phyloP scores from a whole-genome alignment of 106 monocot species.

The Allium cepa region DNA sequence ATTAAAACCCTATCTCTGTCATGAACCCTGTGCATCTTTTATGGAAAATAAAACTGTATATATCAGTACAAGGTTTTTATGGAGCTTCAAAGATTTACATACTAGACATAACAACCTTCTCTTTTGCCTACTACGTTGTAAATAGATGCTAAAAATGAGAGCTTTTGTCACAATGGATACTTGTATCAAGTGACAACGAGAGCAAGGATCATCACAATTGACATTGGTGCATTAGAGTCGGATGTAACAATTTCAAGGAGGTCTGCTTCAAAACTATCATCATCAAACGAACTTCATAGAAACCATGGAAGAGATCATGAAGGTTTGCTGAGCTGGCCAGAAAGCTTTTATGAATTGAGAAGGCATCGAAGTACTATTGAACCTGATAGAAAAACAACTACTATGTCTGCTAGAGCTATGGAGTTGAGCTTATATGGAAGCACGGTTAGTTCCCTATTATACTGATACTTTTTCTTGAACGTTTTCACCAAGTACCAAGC shows the following conservation, averaged over 20 bases:
- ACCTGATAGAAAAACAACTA: constrained; percentile 17
- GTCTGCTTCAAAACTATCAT: constrained; percentile 26
- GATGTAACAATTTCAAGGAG: constrained; percentile 27
- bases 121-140: too few relatives aligned
- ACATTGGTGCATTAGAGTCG: constrained; percentile 33
- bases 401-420: constrained; percentile 72
- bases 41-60: too few relatives aligned
- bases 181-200: constrained; percentile 64
- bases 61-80: too few relatives aligned
- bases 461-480: too few relatives aligned
- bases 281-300: constrained; percentile 29
- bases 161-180: constrained; percentile 36
- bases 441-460: constrained; percentile 33
- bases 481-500: too few relatives aligned
- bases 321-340: constrained; percentile 88
- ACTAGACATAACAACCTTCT: too few relatives aligned
- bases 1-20: too few relatives aligned
- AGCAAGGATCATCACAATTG: constrained; percentile 70
- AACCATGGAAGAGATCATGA: constrained; percentile 36
- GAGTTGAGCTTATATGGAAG: constrained; percentile 88
- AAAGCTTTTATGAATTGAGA: constrained; percentile 42
- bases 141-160: constrained; percentile 28
- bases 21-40: too few relatives aligned
- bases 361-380: constrained; percentile 18
- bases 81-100: too few relatives aligned